Evolutionary conservation across 2,329 filamentous ascomycete genomes (phyloP).

Genomic region (Ramularia endophylla): DNA sequence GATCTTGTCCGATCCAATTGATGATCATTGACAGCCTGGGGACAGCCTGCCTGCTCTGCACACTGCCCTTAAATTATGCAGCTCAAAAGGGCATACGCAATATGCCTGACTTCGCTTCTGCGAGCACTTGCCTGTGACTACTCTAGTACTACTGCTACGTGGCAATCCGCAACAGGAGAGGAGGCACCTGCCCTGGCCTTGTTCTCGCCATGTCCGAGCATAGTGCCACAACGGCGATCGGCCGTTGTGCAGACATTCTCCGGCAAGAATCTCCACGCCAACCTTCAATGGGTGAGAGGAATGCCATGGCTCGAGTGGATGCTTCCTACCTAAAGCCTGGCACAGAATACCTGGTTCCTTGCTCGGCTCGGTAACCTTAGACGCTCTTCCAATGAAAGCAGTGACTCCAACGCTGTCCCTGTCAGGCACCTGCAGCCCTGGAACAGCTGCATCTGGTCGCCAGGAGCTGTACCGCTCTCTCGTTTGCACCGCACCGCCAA

Average conservation of each 20-base stretch:
- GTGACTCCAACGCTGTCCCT: slow-evolving; percentile 17
- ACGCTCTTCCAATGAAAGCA: slow-evolving; percentile 19
- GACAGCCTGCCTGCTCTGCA: slow-evolving; percentile 1
- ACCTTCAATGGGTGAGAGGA: slow-evolving; percentile 10
- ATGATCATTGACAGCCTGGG: not conserved
- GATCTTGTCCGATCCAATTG: slow-evolving; percentile 2
- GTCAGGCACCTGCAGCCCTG: slow-evolving; percentile 20
- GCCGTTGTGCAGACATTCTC: slow-evolving; percentile 3
- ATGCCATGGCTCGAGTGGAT: slow-evolving; percentile 11
- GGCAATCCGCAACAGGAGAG: no score
- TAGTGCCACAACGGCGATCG: slow-evolving; percentile 16
- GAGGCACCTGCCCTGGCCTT: no score
- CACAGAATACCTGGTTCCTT: slow-evolving; percentile 14
- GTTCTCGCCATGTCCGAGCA: not conserved
- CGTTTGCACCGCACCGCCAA: not conserved
- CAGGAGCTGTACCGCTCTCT: slow-evolving; percentile 11
- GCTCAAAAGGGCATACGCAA: no score
- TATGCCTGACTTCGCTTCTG: no score
- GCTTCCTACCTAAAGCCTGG: no score
- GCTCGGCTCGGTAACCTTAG: slow-evolving; percentile 18
- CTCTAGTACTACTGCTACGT: no score
- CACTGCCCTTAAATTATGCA: no score
- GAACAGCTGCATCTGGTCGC: slow-evolving; percentile 13
- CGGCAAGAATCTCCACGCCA: slow-evolving; percentile 17
- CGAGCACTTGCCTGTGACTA: no score